A percentile compares a stretch with the other conserved stretches of the same genome.
These are phyloP conservation scores for Chenopodium quinoa DNA, from an alignment of 148 eudicot genomes.

Conservation along the genomic window DNA sequence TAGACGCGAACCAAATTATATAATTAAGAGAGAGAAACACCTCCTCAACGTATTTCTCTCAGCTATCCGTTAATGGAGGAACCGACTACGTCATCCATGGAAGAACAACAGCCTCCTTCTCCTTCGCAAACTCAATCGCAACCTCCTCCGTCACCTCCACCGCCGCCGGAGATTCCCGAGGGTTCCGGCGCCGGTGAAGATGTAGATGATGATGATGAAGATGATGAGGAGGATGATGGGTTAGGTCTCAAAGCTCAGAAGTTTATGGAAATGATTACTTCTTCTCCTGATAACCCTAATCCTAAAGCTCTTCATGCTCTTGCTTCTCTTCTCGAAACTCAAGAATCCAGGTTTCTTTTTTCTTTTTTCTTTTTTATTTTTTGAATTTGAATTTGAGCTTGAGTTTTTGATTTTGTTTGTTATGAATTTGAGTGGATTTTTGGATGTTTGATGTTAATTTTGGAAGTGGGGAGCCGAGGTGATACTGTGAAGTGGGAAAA, in stretches of 20 bases:
- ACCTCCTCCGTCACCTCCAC: background rate
- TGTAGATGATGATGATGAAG: constrained; percentile 39
- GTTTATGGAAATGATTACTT: constrained; percentile 73
- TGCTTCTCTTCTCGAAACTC: constrained; percentile 74
- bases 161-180: constrained; percentile 15
- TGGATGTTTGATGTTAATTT: background rate
- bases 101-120: background rate
- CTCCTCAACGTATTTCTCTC: constrained; percentile 2
- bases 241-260: constrained; percentile 56
- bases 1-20: no score
- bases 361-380: background rate
- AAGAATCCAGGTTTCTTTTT: constrained; percentile 64
- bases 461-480: background rate
- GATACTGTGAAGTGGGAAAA: background rate
- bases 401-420: background rate
- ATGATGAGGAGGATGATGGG: constrained; percentile 49
- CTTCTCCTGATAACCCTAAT: constrained; percentile 72
- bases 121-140: background rate
- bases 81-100: background rate
- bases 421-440: background rate
- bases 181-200: constrained; percentile 20
- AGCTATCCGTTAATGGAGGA: constrained; percentile 3
- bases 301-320: constrained; percentile 72
- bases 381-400: background rate
- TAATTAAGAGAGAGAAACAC: background rate